Evolutionary conservation across 768 basidiomycete genomes (phyloP), one percentile per base, ranked within the genome.

Genomic region (Boletus barrowsii): DNA sequence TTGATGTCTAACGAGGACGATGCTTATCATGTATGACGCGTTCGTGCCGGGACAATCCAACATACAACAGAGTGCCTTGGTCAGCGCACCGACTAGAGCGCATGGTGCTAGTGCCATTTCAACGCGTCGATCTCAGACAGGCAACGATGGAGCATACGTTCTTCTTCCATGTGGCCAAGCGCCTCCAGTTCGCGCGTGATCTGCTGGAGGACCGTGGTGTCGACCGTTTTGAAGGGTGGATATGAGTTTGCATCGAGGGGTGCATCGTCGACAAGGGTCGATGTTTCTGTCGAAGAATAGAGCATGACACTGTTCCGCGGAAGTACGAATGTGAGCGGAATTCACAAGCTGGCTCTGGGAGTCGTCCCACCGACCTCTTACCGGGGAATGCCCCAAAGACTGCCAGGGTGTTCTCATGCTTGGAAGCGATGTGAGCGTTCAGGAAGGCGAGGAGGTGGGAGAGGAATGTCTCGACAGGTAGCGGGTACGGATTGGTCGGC

Each of bases 41-140:
- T 49, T 40, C 10, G 26, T 24, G 37, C 11, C 10, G 24, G n/a
- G 43, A 47, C 13, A 42, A 32, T 30, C 32, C 32, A 6, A 63
- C 79, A 49, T 71, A 96, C 94, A 91, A 65, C 96, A 98, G 15
- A 98, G 75, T 4, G 94, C 89, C 71, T 97, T 98, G 29, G 90
- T 89, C 51, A 98, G 71, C 14, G 95, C 93, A 37, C 91, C 84
- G 44, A 98, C 95, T 42, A 99, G 76, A 3, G 85, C 86, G 60
- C 80, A 80, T 14, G 86, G 85, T 47, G 73, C 86, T 81, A 57
- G 18, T 53, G 47, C 9, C 11, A 18, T 35, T 47, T 62, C 47
- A 64, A 24, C 49, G 47, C 36, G 45, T 46, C 40, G 49, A 17
- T 22, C 33, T 43, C 47, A 24, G 36, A 32, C 7, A 26, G 22